Evolutionary conservation across 2,329 filamentous ascomycete genomes (phyloP).

Genomic region (Pyrenophora graminea): DNA sequence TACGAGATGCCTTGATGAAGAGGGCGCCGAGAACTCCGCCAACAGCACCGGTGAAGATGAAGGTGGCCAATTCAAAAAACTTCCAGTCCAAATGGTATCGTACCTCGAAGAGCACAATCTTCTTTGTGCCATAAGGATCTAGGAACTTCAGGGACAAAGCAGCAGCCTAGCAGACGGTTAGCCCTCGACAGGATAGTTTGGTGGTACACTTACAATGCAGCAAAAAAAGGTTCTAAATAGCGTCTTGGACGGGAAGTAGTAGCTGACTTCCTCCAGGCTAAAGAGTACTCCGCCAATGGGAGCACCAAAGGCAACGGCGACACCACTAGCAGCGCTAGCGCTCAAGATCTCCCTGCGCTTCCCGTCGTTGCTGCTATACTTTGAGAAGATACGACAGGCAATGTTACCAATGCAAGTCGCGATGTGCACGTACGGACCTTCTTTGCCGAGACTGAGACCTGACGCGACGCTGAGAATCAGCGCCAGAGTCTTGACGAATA

Average conservation of each 20-base stretch:
- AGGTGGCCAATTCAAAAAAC: slow-evolving; percentile 85
- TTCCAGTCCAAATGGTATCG: slow-evolving; percentile 90
- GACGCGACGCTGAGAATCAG: slow-evolving; percentile 89
- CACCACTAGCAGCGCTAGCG: slow-evolving; percentile 86
- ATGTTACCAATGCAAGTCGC: slow-evolving; percentile 95
- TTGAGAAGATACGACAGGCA: slow-evolving; percentile 86
- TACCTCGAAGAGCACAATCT: slow-evolving; percentile 96
- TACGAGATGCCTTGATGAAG: slow-evolving; percentile 92
- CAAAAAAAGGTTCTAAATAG: slow-evolving; percentile 98
- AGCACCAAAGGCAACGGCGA: slow-evolving; percentile 92
- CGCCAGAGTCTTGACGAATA: slow-evolving; percentile 81
- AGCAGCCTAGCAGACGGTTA: slow-evolving; percentile 55
- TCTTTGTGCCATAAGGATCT: slow-evolving; percentile 93
- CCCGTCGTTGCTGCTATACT: slow-evolving; percentile 92
- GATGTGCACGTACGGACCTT: slow-evolving; percentile 96
- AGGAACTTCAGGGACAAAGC: slow-evolving; percentile 91
- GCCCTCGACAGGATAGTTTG: slow-evolving; percentile 1
- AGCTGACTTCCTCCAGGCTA: slow-evolving; percentile 91
- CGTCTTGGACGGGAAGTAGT: slow-evolving; percentile 97
- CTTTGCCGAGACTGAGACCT: slow-evolving; percentile 90
- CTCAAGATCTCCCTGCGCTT: slow-evolving; percentile 94
- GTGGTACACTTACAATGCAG: slow-evolving; percentile 69
- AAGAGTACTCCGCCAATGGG: slow-evolving; percentile 90
- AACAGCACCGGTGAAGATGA: slow-evolving; percentile 82
- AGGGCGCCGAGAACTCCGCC: slow-evolving; percentile 84